These are phyloP conservation scores for Stenocarpella maydis DNA, from an alignment of 2,329 filamentous ascomycete species.

Conservation along the genomic window DNA sequence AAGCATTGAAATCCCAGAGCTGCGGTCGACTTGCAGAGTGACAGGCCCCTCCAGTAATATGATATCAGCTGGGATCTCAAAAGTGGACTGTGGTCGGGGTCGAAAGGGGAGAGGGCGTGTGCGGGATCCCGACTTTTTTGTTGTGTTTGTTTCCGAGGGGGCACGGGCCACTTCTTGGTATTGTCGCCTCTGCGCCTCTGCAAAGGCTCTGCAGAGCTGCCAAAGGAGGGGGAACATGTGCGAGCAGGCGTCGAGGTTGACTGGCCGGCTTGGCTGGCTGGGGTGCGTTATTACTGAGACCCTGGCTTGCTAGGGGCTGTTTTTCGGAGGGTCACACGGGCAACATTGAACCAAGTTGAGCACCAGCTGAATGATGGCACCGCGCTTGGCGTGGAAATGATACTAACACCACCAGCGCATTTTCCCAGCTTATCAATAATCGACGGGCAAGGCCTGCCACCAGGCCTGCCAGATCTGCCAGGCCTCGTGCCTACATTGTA, in stretches of 20 bases:
- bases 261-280: not conserved
- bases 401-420: not conserved
- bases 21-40: conserved; percentile 11
- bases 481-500: not conserved
- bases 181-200: not conserved
- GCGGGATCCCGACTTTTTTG: conserved; percentile 28
- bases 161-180: conserved; percentile 22
- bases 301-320: not conserved
- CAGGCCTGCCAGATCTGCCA: not conserved
- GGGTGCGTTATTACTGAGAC: conserved; percentile 13
- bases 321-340: not conserved
- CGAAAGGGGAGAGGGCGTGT: conserved; percentile 27
- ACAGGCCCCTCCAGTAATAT: conserved; percentile 26
- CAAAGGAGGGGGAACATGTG: not conserved
- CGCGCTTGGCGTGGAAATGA: conserved; percentile 21
- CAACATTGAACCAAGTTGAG: not conserved
- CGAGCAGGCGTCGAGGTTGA: conserved; percentile 10
- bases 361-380: conserved; percentile 7
- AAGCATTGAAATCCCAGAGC: conserved; percentile 13
- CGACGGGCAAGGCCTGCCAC: too few species aligned
- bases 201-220: too few species aligned
- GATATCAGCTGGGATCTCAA: conserved; percentile 26
- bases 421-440: not conserved
- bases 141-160: conserved; percentile 30
- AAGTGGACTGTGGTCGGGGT: conserved; percentile 24